Percentiles rank a stretch among this genome's conserved stretches.
phyloP scores from a whole-genome alignment of 805 yeast genomes.

The Candida incommunis region DNA sequence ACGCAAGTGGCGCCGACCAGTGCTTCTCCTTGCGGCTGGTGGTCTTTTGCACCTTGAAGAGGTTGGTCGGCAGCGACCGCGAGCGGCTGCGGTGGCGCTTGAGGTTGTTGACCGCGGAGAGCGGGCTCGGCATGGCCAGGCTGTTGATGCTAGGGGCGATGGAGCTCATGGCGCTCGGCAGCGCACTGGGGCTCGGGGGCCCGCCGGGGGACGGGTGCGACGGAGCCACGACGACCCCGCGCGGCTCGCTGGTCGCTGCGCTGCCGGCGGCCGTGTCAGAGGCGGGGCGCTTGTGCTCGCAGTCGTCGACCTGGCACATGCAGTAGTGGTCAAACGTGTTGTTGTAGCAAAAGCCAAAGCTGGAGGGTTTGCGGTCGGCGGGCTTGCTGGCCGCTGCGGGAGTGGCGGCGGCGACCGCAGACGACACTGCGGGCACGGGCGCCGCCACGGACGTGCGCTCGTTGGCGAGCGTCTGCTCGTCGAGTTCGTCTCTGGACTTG shows the following conservation, averaged over 20 bases:
- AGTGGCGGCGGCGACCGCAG: not conserved
- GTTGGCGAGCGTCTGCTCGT: not conserved
- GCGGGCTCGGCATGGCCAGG: not conserved
- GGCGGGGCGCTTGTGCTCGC: not conserved
- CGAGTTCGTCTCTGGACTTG: not conserved
- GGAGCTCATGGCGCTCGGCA: not conserved
- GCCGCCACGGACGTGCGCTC: not conserved
- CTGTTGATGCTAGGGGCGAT: not conserved
- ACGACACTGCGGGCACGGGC: not conserved
- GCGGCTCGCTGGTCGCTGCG: not conserved
- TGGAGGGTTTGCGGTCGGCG: not conserved
- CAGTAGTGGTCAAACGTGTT: not conserved
- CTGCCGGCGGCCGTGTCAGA: not conserved
- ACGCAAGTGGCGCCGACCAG: constrained; percentile 3
- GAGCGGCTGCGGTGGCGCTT: constrained; percentile 10
- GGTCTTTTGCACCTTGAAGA: constrained; percentile 3
- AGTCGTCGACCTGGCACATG: not conserved
- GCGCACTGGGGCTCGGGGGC: too few species aligned
- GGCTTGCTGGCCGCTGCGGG: not conserved
- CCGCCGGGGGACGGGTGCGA: constrained; percentile 4
- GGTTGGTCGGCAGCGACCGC: constrained; percentile 11
- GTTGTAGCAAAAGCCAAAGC: not conserved
- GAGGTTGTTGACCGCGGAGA: not conserved
- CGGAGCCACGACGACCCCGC: constrained; percentile 4
- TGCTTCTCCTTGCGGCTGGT: not conserved